A percentile compares a stretch with the other conserved stretches of the same genome.
phyloP scores from a whole-genome alignment of 1,139 yeast species.

The Yamadazyma songkhlaensis region DNA sequence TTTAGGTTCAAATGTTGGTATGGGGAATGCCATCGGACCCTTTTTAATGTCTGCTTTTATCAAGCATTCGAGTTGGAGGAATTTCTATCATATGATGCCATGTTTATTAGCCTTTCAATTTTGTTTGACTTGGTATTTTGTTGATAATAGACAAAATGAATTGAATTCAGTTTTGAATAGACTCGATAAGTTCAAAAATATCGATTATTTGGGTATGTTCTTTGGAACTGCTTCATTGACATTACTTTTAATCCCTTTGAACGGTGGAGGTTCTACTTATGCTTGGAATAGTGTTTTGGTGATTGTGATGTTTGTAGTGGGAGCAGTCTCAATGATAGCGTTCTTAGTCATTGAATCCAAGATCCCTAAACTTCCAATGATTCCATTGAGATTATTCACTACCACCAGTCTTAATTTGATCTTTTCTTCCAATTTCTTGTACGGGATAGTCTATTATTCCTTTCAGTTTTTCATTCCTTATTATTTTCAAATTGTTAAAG shows the following conservation, averaged over 20 bases:
- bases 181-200: slow-evolving; percentile 33
- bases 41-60: slow-evolving; percentile 53
- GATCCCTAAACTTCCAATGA: slow-evolving; percentile 50
- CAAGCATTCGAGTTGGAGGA: slow-evolving; percentile 46
- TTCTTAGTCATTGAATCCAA: slow-evolving; percentile 51
- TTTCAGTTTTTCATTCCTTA: slow-evolving; percentile 47
- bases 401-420: slow-evolving; percentile 37
- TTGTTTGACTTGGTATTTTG: slow-evolving; percentile 23
- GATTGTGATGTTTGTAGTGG: slow-evolving; percentile 46
- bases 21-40: slow-evolving; percentile 58
- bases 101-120: slow-evolving; percentile 37
- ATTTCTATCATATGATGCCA: slow-evolving; percentile 45
- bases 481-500: slow-evolving; percentile 50
- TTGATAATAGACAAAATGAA: slow-evolving; percentile 18
- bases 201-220: slow-evolving; percentile 50
- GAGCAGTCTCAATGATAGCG: slow-evolving; percentile 36
- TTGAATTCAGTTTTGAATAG: slow-evolving; percentile 22
- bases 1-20: slow-evolving; percentile 49
- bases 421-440: slow-evolving; percentile 43
- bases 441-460: slow-evolving; percentile 48
- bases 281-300: slow-evolving; percentile 50
- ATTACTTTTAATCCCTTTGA: slow-evolving; percentile 46
- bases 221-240: slow-evolving; percentile 44
- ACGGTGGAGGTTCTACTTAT: slow-evolving; percentile 56
- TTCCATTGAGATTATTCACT: slow-evolving; percentile 50